Evolutionary conservation across 2,329 filamentous ascomycete species (phyloP), one percentile per base, ranked within the genome.

Genomic region (Trichophyton benhamiae): DNA sequence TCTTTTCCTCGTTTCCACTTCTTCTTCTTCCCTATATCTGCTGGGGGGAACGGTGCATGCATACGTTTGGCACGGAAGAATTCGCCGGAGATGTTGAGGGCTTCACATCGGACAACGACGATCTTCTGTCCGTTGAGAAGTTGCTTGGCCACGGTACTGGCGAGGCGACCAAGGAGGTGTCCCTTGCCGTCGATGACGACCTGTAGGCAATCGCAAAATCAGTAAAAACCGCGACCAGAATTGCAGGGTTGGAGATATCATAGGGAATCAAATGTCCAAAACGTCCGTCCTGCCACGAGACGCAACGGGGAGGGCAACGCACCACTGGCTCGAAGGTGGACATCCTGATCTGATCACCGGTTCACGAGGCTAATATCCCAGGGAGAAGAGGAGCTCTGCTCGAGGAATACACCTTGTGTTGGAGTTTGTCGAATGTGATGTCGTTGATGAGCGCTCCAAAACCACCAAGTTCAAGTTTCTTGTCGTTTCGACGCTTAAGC

Each of bases 51-150:
- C 59, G 68, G 67, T 67, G 68, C 69, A 67, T 67, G 75, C 92
- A 81, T 96, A 99, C 94, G 88, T 88, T 99, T 99, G 72, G 92
- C 87, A 80, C 94, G 91, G 89, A 99, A 99, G 89, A 99, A 99
- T 85, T 97, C 94, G 83, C 94, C 94, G 72, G 94, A 99, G 86
- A 99, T 99, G 87, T 99, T 99, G 80, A 99, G 87, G 74, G 90
- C 91, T 83, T 99, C 94, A 82, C 89, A 95, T 84, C 94, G 90
- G 78, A 99, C 94, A 73, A 99, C 83, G 75, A 97, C 92, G 78
- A 99, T 95, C 88, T 97, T 97, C 84, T 97, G 92, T 78, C 92
- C 92, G 81, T 87, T 95, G 74, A 97, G 89, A 76, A 97, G 87
- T 85, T 97, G 92, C 88, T 97, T 97, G 79, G 92, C 92, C 76